A percentile compares a stretch with the other conserved stretches of the same genome.
phyloP scores from a whole-genome alignment of 1,284 basidiomycete genomes.

The Schizophyllum amplum region DNA sequence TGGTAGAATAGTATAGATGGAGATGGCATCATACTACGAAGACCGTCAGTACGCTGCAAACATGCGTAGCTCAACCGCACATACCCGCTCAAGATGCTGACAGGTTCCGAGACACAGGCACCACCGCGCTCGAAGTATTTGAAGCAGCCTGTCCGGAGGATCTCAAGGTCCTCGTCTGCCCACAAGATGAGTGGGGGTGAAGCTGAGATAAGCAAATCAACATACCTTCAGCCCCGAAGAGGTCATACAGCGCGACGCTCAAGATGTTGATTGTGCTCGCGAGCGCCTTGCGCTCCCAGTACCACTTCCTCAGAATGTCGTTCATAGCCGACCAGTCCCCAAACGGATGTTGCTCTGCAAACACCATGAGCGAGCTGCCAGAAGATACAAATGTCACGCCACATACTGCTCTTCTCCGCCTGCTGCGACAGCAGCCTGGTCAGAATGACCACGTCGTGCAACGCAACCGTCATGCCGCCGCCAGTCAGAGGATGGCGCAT shows the following conservation, averaged over 20 bases:
- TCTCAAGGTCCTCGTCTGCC: constrained; percentile 68
- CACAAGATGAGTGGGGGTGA: background rate
- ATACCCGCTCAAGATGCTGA: constrained; percentile 80
- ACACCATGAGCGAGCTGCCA: constrained; percentile 12
- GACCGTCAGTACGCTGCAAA: background rate
- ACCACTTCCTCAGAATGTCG: constrained; percentile 62
- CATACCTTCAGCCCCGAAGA: constrained; percentile 85
- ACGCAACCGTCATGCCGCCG: constrained; percentile 92
- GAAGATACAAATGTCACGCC: background rate
- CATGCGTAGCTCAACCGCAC: constrained; percentile 15
- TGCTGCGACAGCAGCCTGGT: constrained; percentile 44
- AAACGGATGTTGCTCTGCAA: constrained; percentile 30
- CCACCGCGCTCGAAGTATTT: constrained; percentile 96
- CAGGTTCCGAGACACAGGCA: constrained; percentile 83
- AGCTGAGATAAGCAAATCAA: constrained; percentile 10
- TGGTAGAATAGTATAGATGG: constrained; percentile 69
- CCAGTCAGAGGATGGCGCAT: constrained; percentile 99
- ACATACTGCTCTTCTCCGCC: background rate
- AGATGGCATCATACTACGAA: background rate
- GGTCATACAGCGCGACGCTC: constrained; percentile 84
- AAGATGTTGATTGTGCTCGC: constrained; percentile 85
- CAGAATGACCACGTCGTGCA: constrained; percentile 77
- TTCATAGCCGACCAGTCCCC: constrained; percentile 59
- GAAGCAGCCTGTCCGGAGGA: constrained; percentile 91
- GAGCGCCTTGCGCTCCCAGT: constrained; percentile 78